Conservation (phyloP, 495 filamentous ascomycete genomes). For the Hypoxylon perforatum region DNA sequence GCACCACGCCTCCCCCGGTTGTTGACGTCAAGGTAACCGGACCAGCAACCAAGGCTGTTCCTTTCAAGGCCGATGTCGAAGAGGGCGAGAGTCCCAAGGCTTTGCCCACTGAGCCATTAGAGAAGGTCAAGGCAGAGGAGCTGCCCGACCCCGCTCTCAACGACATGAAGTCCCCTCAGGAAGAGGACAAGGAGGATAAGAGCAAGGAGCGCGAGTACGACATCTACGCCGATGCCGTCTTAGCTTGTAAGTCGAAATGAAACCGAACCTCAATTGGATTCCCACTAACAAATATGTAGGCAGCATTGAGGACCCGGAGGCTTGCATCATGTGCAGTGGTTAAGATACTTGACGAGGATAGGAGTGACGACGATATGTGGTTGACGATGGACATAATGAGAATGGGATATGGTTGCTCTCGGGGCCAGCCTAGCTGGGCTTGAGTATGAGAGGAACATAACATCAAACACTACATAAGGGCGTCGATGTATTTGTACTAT, state of each 20-base stretch:
- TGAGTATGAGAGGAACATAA: conserved; percentile 8
- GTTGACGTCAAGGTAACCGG: conserved; percentile 57
- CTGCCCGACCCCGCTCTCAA: conserved; percentile 63
- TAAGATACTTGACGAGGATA: conserved; percentile 45
- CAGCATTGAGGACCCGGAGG: conserved; percentile 92
- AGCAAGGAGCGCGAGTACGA: conserved; percentile 80
- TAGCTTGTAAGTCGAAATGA: conserved; percentile 76
- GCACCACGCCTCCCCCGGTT: conserved; percentile 65
- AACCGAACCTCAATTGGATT: neutral
- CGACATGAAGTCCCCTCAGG: conserved; percentile 58
- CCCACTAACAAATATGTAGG: conserved; percentile 52
- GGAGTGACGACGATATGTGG: conserved; percentile 41
- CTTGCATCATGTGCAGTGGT: conserved; percentile 91
- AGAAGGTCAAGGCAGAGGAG: conserved; percentile 66
- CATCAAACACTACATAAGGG: conserved; percentile 10
- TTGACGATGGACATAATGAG: conserved; percentile 39
- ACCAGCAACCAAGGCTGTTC: conserved; percentile 58
- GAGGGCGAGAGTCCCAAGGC: conserved; percentile 82
- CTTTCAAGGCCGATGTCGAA: conserved; percentile 73
- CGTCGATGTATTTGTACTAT: conserved; percentile 22
- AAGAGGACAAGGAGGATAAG: conserved; percentile 69
- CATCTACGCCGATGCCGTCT: conserved; percentile 91
- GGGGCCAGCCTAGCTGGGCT: conserved; percentile 5
- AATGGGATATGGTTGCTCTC: conserved; percentile 10
- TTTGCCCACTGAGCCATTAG: conserved; percentile 73